A percentile compares a stretch with the other conserved stretches of the same genome.
phyloP scores from a whole-genome alignment of 2,329 filamentous ascomycete species.

The Penicillium palitans region DNA sequence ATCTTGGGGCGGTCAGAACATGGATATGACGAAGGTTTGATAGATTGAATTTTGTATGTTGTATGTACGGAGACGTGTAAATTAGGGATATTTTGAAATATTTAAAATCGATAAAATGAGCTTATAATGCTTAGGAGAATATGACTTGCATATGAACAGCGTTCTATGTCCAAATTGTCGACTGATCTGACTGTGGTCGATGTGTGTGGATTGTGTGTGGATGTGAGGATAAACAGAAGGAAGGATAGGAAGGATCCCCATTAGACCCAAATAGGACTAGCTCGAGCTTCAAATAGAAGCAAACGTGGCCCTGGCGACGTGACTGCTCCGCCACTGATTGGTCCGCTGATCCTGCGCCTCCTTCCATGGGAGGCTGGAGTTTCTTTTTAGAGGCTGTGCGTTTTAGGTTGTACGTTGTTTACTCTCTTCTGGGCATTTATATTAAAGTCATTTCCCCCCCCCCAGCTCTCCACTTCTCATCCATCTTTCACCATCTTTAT shows the following conservation, averaged over 20 bases:
- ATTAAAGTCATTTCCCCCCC: constrained; percentile 15
- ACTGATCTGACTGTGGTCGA: neutral
- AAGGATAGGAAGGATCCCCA: neutral
- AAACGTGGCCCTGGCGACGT: constrained; percentile 25
- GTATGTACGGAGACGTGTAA: neutral
- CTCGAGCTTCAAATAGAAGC: constrained; percentile 26
- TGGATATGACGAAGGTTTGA: neutral
- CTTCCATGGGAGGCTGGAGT: constrained; percentile 23
- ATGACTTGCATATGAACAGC: neutral
- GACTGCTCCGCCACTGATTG: constrained; percentile 22
- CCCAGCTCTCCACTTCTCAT: constrained; percentile 1
- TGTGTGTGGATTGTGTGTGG: neutral
- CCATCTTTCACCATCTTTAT: constrained; percentile 3
- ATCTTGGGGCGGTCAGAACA: constrained; percentile 8
- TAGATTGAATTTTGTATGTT: neutral
- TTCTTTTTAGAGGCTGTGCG: constrained; percentile 19
- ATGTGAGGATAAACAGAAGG: neutral
- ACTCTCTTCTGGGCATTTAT: neutral
- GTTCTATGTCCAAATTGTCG: neutral
- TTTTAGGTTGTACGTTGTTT: neutral
- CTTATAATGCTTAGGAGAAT: neutral
- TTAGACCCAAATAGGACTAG: constrained; percentile 15
- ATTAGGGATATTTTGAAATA: neutral
- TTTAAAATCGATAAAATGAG: neutral
- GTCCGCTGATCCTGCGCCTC: constrained; percentile 23